Evolutionary conservation across 495 filamentous ascomycete species (phyloP).

Genomic region (Penicillium angulare): DNA sequence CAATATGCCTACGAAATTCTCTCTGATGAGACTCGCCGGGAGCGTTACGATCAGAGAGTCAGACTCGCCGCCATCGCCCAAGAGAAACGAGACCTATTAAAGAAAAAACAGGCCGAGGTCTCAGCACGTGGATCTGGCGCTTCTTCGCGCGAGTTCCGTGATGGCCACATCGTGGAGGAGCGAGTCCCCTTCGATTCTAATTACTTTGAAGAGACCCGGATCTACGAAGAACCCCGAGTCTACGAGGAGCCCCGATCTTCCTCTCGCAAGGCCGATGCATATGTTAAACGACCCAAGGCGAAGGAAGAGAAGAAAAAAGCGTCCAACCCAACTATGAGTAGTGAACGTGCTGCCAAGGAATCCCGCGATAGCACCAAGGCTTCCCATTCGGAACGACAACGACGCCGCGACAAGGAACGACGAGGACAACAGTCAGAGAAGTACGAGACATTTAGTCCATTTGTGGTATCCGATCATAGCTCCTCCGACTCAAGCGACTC

Average conservation of each 20-base stretch:
- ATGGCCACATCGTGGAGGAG: constrained; percentile 47
- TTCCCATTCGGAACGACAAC: constrained; percentile 36
- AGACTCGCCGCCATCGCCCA: constrained; percentile 63
- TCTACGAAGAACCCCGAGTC: constrained; percentile 32
- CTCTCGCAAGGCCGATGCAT: constrained; percentile 45
- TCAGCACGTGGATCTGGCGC: constrained; percentile 18
- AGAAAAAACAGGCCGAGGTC: constrained; percentile 19
- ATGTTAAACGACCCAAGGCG: constrained; percentile 34
- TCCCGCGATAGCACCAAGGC: constrained; percentile 32
- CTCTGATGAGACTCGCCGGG: constrained; percentile 68
- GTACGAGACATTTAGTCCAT: constrained; percentile 24
- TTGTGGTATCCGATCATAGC: constrained; percentile 37
- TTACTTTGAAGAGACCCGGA: constrained; percentile 40
- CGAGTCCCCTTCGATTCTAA: constrained; percentile 38
- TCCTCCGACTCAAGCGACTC: constrained; percentile 28
- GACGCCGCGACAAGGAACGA: constrained; percentile 52
- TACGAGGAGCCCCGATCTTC: constrained; percentile 37
- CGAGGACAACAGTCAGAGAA: constrained; percentile 49
- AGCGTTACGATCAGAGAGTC: constrained; percentile 75
- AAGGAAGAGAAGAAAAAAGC: constrained; percentile 43
- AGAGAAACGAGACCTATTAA: constrained; percentile 51
- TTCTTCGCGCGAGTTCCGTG: constrained; percentile 45
- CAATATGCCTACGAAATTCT: constrained; percentile 92
- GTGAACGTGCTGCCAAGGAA: constrained; percentile 28
- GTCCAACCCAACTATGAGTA: constrained; percentile 26